Percentiles rank a stretch among this genome's conserved stretches.
These are phyloP conservation scores for Thelonectria blattea DNA, from an alignment of 2,329 filamentous ascomycete genomes.

Conservation along the genomic window DNA sequence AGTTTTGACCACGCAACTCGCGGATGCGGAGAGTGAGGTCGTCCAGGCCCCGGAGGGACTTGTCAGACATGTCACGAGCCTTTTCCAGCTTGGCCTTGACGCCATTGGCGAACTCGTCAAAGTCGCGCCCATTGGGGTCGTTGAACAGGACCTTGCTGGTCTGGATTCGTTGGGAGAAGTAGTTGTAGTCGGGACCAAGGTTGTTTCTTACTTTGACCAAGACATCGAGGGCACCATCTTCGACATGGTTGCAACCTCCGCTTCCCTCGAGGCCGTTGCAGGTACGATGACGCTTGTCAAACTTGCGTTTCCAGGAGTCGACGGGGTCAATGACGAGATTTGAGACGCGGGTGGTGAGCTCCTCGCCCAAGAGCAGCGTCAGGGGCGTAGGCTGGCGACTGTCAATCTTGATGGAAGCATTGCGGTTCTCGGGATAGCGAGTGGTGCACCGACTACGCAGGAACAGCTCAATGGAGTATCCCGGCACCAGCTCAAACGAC, in stretches of 20 bases:
- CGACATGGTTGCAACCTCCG: slow-evolving; percentile 47
- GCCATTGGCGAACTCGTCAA: slow-evolving; percentile 50
- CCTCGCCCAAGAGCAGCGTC: slow-evolving; percentile 53
- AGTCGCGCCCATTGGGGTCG: slow-evolving; percentile 50
- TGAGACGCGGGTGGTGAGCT: slow-evolving; percentile 53
- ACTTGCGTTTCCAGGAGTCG: slow-evolving; percentile 47
- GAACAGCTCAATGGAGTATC: slow-evolving; percentile 55
- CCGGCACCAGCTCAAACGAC: slow-evolving; percentile 46
- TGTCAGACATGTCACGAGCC: slow-evolving; percentile 50
- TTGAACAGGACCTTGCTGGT: slow-evolving; percentile 55
- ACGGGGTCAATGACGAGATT: slow-evolving; percentile 51
- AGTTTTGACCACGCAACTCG: slow-evolving; percentile 53
- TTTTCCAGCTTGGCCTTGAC: slow-evolving; percentile 47
- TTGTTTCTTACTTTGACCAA: slow-evolving; percentile 56
- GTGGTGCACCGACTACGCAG: slow-evolving; percentile 51
- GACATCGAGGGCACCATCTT: slow-evolving; percentile 53
- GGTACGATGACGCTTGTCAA: slow-evolving; percentile 47
- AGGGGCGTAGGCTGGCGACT: slow-evolving; percentile 57
- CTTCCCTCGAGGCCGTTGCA: slow-evolving; percentile 47
- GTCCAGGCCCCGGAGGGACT: slow-evolving; percentile 48
- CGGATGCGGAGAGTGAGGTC: slow-evolving; percentile 57
- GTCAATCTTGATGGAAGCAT: slow-evolving; percentile 47
- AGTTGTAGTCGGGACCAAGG: slow-evolving; percentile 54
- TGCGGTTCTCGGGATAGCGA: slow-evolving; percentile 46
- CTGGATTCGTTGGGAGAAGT: slow-evolving; percentile 50